Percentiles rank a stretch among this genome's conserved stretches.
Evolutionary conservation across 129 eudicot genomes (phyloP).

Genomic region (Logfia minima): DNA sequence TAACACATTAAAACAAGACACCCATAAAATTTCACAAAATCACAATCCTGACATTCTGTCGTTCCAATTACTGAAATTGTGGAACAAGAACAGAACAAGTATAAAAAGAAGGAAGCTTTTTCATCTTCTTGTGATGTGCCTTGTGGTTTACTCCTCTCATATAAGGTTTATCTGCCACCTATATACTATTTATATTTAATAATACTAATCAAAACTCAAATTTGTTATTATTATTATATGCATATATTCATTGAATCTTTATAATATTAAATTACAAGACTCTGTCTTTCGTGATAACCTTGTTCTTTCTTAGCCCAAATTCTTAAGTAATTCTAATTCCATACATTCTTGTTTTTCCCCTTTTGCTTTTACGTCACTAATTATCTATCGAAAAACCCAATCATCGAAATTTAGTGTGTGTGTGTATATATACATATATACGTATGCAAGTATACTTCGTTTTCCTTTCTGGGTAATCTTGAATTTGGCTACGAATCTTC

Average conservation of each 20-base stretch:
- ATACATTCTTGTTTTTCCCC: conserved; percentile 22
- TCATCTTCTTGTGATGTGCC: conserved; percentile 21
- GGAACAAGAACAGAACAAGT: conserved; percentile 18
- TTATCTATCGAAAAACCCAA: conserved; percentile 27
- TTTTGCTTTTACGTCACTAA: conserved; percentile 42
- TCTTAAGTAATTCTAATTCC: conserved; percentile 37
- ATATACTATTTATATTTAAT: neutral
- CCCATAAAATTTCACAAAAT: conserved; percentile 5
- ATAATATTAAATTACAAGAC: conserved; percentile 22
- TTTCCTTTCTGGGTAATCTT: conserved; percentile 25
- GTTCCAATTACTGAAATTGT: conserved; percentile 22
- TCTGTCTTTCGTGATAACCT: conserved; percentile 39
- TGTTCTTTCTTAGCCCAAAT: conserved; percentile 37
- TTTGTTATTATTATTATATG: neutral
- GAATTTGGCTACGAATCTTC: conserved; percentile 11
- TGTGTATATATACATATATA: neutral
- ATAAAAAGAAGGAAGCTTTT: neutral
- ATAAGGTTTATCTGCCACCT: conserved; percentile 31
- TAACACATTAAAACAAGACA: conserved; percentile 4
- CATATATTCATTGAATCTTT: conserved; percentile 18
- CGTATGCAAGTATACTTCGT: conserved; percentile 10
- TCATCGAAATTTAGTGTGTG: conserved; percentile 13
- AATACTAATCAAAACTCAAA: neutral
- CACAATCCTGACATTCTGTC: conserved; percentile 13
- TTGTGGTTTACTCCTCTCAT: conserved; percentile 35